Evolutionary conservation across 805 yeast genomes (phyloP), one percentile per base, ranked within the genome.

Genomic region (Ogataea minuta): DNA sequence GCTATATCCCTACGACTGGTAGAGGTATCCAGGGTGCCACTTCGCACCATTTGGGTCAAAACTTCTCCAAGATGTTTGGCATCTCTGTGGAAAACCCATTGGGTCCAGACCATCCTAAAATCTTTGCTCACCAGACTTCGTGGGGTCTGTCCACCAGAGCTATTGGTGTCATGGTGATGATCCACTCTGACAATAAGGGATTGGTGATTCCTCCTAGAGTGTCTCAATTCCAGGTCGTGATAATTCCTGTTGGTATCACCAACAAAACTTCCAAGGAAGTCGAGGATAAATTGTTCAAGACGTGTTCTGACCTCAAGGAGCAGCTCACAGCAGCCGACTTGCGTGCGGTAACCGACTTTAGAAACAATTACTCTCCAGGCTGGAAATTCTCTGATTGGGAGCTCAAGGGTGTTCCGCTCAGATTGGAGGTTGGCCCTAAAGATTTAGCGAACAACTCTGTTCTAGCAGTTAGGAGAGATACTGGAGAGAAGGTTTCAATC

Each of bases 11-110:
- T 53, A 86, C 96, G 46, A 93, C 98, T 41, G 99, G 99, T 56
- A 86, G 99, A 74, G 99, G 98, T 76, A 93, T 93, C 55, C 99
- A 93, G 72, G 99, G 98, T 68, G 99, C 91, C 45, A 93, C 99
- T 25, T 89, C 97, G 26, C 99, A 93, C 71, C 93, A 90, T 63
- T 74, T 93, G 63, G 99, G 99, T 53, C 95, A 88, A 67, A 93
- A 93, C 77, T 93, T 93, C 74, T 90, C 98, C 53, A 91, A 90
- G 72, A 93, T 93, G 99, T 93, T 93, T 71, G 84, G 87, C 70
- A 88, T 93, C 52, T 70, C 84, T 27, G 99, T 95, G 36, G 99
- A 93, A 70, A 86, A 88, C 66, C 99, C 99, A 52, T 84, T 84
- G 44, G 96, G 96, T 36, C 56, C 72, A 9, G 95, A 86, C 45